A percentile compares a stretch with the other conserved stretches of the same genome.
phyloP scores from a whole-genome alignment of 176 grass and related monocot species.

The Oropetium thomaeum region DNA sequence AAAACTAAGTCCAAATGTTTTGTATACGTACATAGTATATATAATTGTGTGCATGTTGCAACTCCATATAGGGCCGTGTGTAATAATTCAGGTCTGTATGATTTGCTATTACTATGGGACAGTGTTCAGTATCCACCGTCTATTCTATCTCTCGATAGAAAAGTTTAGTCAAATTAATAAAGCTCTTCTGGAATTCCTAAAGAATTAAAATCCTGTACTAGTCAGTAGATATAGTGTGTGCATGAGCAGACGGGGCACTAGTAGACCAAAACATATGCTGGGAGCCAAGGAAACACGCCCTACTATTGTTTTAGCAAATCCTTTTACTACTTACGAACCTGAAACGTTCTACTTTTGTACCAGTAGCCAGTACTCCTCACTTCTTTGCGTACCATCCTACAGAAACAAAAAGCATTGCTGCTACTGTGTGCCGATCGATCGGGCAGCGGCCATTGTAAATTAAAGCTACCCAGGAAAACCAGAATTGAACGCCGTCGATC shows the following conservation, averaged over 20 bases:
- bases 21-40: too few relatives aligned
- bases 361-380: too few relatives aligned
- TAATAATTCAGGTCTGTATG: not conserved
- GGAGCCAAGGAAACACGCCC: too few relatives aligned
- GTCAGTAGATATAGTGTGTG: not conserved
- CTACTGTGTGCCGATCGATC: too few relatives aligned
- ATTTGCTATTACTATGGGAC: not conserved
- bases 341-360: too few relatives aligned
- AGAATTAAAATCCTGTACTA: not conserved
- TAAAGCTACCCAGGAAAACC: not conserved
- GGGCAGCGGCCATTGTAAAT: not conserved
- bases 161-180: too few relatives aligned
- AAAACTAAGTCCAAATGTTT: not conserved
- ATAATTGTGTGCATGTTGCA: slow-evolving; percentile 24
- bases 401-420: too few relatives aligned
- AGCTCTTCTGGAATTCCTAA: not conserved
- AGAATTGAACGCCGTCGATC: not conserved
- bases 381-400: too few relatives aligned
- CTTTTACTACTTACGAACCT: too few relatives aligned
- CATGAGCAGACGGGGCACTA: too few relatives aligned
- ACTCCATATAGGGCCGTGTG: not conserved
- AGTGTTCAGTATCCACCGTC: not conserved
- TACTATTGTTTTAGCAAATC: too few relatives aligned
- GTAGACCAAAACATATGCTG: too few relatives aligned
- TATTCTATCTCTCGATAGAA: not conserved